These are phyloP conservation scores for Pythium phragmitis DNA, from an alignment of 352 stramenopile species.

Conservation along the genomic window DNA sequence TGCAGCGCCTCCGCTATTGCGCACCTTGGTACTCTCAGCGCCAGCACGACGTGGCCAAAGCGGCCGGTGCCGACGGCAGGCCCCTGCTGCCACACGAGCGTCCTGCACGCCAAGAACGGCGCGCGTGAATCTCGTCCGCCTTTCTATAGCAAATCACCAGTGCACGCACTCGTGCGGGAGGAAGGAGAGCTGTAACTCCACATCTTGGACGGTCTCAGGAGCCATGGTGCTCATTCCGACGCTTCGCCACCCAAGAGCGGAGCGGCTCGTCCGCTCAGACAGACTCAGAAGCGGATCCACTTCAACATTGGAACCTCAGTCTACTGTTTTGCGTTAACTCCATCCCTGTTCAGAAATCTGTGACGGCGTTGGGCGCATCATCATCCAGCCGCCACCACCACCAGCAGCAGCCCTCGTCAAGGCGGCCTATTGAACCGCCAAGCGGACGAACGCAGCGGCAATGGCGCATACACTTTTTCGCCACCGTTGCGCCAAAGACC, in stretches of 20 bases:
- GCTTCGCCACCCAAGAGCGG: not conserved
- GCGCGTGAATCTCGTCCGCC: not conserved
- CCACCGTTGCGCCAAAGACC: conserved; percentile 2
- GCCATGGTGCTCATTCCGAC: not conserved
- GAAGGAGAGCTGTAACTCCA: conserved; percentile 48
- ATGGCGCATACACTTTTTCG: conserved; percentile 28
- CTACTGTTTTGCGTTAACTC: not conserved
- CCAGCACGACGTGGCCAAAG: conserved; percentile 73
- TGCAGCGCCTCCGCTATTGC: no score
- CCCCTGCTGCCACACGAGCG: conserved; percentile 68
- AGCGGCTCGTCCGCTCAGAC: not conserved
- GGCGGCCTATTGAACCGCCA: no score
- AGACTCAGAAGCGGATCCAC: not conserved
- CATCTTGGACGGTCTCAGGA: not conserved
- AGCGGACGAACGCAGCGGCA: not conserved
- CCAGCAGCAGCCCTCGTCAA: not conserved
- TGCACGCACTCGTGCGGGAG: conserved; percentile 38
- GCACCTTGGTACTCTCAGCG: conserved; percentile 62
- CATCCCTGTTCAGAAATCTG: not conserved
- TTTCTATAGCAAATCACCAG: no score
- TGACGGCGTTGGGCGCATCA: not conserved
- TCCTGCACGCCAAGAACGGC: conserved; percentile 26
- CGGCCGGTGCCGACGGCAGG: conserved; percentile 61
- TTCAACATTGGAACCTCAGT: conserved; percentile 5
- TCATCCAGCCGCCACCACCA: not conserved